Base-by-base conservation (phyloP, 192 early-diverging fungal species). In the Umbelopsis vinacea region DNA sequence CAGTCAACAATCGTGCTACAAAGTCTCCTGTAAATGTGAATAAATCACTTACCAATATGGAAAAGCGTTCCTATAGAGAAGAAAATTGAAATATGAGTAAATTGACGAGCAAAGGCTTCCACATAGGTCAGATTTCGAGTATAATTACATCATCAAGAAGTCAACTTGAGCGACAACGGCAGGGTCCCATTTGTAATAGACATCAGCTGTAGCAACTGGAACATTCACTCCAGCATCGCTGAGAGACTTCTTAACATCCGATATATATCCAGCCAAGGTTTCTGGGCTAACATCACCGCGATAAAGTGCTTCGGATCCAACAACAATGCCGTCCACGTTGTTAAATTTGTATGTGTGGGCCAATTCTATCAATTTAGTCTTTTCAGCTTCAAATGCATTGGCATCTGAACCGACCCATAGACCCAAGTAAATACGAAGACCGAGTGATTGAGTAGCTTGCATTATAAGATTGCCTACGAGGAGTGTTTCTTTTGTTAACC, bases 251-350 rank as follows among this genome's bases (percentile, higher is more conserved):
- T 83, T 81, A 71, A 80, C 73, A 8, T 83, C 76, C 0, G 52
- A 43, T 29, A 89, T 83, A 70, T 86, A 83, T 40, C 73, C 77
- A 0, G 76, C 81, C 23, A 89, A 52, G 66, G 81, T 79, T 4
- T 71, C 72, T 50, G 78, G 63, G 37, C 71, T 77, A 57, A 82
- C 76, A 24, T 89, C 88, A 37, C 76, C 68, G 72, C 88, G 84
- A 66, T 89, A 88, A 9, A 88, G 63, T 7, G 83, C 84, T 47
- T 89, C 88, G 66, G 84, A 88, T 10, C 88, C 88, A 19, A 89
- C 88, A 67, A 88, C 83, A 52, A 88, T 74, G 15, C 81, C 81
- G 2, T 76, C 74, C 8, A 89, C 85, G 17, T 84, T 82, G 21
- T 33, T 24, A 6, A 78, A 46, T 47, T 72, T 75, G 67, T 82